Percentiles rank a stretch among this genome's conserved stretches.
Conservation (phyloP, 371 early-diverging fungal genomes). For the Apophysomyces trapeziformis region DNA sequence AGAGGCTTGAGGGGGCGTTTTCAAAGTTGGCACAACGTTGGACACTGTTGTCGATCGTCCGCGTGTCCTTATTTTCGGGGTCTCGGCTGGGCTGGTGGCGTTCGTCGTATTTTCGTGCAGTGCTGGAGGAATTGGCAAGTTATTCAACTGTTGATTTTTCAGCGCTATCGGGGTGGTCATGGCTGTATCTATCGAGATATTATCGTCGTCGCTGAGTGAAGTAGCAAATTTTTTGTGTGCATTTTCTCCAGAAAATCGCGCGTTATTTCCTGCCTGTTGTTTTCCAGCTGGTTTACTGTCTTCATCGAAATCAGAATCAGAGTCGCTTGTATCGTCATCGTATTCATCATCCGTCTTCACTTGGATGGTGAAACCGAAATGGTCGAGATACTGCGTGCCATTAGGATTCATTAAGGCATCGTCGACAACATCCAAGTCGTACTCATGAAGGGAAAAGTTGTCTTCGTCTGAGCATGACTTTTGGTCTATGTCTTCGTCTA, state of each 20-base stretch:
- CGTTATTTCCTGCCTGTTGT: not conserved
- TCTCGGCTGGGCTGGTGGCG: not conserved
- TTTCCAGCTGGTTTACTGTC: conserved; percentile 1
- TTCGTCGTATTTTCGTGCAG: not conserved
- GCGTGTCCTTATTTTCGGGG: conserved; percentile 5
- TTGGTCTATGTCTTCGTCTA: not conserved
- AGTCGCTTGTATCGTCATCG: conserved; percentile 28
- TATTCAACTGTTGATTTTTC: conserved; percentile 14
- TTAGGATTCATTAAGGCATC: conserved; percentile 31
- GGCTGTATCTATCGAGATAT: conserved; percentile 8
- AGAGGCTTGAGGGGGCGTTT: not conserved
- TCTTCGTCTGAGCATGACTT: conserved; percentile 14
- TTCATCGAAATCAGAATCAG: conserved; percentile 30
- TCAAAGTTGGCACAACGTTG: not conserved
- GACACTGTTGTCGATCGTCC: conserved; percentile 18
- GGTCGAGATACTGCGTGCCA: conserved; percentile 30
- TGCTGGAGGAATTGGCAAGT: not conserved
- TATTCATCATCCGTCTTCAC: conserved; percentile 25
- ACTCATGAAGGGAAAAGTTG: conserved; percentile 14
- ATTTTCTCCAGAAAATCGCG: not conserved
- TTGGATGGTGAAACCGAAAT: conserved; percentile 35
- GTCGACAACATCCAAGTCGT: conserved; percentile 37
- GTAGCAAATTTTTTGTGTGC: not conserved
- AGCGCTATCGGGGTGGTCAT: conserved; percentile 28
- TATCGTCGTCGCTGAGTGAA: conserved; percentile 14